Evolutionary conservation across 2,329 filamentous ascomycete genomes (phyloP), one percentile per base, ranked within the genome.

Genomic region (Xylariaceae sp.): DNA sequence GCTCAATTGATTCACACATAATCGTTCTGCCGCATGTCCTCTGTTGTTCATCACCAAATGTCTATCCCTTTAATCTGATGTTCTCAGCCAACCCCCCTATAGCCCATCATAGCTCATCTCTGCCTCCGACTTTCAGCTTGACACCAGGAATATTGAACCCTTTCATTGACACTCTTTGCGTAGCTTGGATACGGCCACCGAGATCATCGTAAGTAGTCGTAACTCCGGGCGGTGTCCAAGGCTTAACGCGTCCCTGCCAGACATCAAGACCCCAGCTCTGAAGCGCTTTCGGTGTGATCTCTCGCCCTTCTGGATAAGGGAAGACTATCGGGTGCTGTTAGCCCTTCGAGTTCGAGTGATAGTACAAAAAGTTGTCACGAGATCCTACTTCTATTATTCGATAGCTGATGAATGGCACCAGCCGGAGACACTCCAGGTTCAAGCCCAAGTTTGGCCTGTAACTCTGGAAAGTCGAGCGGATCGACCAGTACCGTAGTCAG

Each of bases 231-330:
- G 58, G 59, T 19, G 53, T 57, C 66, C 64, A 69, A 2, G 65
- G 61, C 51, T 61, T 62, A 37, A 68, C 49, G 6, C 61, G 52
- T 3, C 62, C 66, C 41, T 68, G 63, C 55, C 62, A 68, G 12
- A 69, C 66, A 22, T 67, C 65, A 11, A 68, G 44, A 1, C 65
- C 65, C 64, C 64, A 69, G 36, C 56, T 52, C 48, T 65, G 62
- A 27, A 69, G 40, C 23, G 60, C 55, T 19, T 41, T 45, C 12
- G 56, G 49, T 19, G 56, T 59, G 36, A 64, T 49, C 14, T 56
- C 60, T 22, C 47, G 45, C 16, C 55, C 64, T 23, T 59, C 55
- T n/a, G 65, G 66, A 40, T 66, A 68, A 17, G 58, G 64, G 33
- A 64, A 69, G 23, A 68, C 34, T 36, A 19, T 11, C 14, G 8